Base-by-base conservation (phyloP, 2,329 filamentous ascomycete species). In the Chrysoporthe cubensis region DNA sequence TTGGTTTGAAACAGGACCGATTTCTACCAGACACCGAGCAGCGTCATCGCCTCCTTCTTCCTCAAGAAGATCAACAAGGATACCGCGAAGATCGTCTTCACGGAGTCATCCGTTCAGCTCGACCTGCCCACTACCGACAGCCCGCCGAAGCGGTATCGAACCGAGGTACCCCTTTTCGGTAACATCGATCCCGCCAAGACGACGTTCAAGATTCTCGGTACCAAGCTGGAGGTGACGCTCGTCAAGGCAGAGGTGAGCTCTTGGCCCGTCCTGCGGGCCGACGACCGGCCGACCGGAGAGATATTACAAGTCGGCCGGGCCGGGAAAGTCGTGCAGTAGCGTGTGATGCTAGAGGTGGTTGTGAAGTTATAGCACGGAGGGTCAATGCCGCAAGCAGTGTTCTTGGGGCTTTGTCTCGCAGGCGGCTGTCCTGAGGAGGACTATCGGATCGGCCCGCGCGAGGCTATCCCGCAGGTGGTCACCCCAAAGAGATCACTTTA, bases 61-160 rank as follows among this genome's bases (percentile, higher is more conserved):
- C 85, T 98, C 65, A 99, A 98, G 84, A 98, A 98, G 83, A 97
- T 99, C 74, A 89, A 94, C 81, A 96, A 95, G 80, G 86, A 90
- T 34, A 86, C 82, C 37, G 91, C 93, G 63, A 90, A 87, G 72
- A 86, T 98, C 58, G 83, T 86, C 34, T 95, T 98, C 77, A 78
- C 83, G 46, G 75, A 86, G 2, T 83, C 85, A 60, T 82, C 87
- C 59, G 80, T 98, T 62, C 84, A 86, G 13, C 85, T 99, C 56
- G 93, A 99, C 77, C 85, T 99, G 50, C 89, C 87, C n/a, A 99
- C 96, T 9, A 88, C 87, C 43, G 95, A 97, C 76, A 84, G 88
- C 68, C 87, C 75, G 37, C 85, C 86, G 5, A 98, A 97, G 85
- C 88, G 92, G 65, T 97, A 94, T 80, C 88, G 85, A 74, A 85